Conservation (phyloP, 805 yeast species). For the Pichia phayaonensis region DNA sequence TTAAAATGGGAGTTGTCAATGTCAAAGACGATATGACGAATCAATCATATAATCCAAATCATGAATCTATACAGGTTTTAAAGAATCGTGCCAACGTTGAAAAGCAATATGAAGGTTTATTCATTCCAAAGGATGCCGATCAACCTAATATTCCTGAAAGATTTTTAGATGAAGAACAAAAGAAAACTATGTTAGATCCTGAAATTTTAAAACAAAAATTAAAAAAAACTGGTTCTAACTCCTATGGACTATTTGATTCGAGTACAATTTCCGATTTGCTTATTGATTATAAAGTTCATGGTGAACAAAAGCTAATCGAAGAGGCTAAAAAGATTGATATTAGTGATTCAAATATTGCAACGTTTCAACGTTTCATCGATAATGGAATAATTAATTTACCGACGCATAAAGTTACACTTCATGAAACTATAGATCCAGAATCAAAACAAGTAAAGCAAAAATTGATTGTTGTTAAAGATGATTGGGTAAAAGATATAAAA, state of each 20-base stretch:
- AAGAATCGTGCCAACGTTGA: conserved; percentile 19
- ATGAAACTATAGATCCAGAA: conserved; percentile 9
- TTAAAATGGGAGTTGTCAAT: conserved; percentile 19
- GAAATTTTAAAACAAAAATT: conserved; percentile 2
- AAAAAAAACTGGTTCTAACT: conserved; percentile 7
- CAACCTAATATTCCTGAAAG: conserved; percentile 17
- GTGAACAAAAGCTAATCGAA: conserved; percentile 2
- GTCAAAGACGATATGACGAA: conserved; percentile 11
- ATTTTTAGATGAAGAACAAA: conserved; percentile 13
- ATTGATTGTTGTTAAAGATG: conserved; percentile 19
- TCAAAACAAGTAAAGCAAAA: conserved; percentile 16
- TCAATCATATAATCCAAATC: conserved; percentile 11
- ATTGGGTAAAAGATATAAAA: conserved; percentile 11
- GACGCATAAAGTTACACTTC: conserved; percentile 17
- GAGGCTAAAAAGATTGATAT: conserved; percentile 10
- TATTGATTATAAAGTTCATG: conserved; percentile 15
- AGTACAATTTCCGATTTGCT: conserved; percentile 16
- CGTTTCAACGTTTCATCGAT: conserved; percentile 15
- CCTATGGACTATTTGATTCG: conserved; percentile 14
- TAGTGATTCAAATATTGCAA: conserved; percentile 11
- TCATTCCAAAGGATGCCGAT: conserved; percentile 11
- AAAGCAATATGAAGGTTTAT: conserved; percentile 14
- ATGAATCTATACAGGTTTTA: conserved; percentile 19
- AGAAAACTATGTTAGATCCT: conserved; percentile 5
- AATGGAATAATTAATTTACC: conserved; percentile 18